phyloP scores from a whole-genome alignment of 2,329 filamentous ascomycete genomes.

The Acephala macrosclerotiorum region DNA sequence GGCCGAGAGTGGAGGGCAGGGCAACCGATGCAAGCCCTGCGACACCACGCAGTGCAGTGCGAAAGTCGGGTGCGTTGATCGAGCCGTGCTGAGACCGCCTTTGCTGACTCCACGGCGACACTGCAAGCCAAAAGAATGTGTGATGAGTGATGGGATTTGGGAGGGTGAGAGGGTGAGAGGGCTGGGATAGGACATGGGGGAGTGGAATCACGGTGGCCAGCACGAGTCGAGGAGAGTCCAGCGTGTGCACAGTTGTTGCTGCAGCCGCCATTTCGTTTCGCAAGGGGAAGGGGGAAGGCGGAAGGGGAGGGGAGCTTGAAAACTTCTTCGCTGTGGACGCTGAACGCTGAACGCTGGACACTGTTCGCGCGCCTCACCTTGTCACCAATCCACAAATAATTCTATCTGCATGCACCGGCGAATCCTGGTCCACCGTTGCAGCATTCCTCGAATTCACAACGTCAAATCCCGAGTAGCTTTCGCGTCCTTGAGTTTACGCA shows the following conservation, averaged over 20 bases:
- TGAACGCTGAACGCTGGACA: not conserved
- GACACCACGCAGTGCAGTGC: not conserved
- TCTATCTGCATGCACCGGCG: constrained; percentile 16
- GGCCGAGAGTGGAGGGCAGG: constrained; percentile 20
- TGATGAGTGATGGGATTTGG: not conserved
- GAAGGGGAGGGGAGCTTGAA: not conserved
- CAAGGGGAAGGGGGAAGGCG: not conserved
- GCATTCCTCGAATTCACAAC: not conserved
- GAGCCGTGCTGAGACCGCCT: not conserved
- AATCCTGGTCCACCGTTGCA: not conserved
- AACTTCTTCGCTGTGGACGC: not conserved
- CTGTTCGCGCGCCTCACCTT: not conserved
- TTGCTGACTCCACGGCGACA: constrained; percentile 9
- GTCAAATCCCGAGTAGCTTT: not conserved
- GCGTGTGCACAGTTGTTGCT: not conserved
- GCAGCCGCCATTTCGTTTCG: not conserved
- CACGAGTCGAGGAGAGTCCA: not conserved
- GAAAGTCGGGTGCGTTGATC: not conserved
- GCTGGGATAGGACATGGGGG: constrained; percentile 8
- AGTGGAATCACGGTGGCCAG: constrained; percentile 3
- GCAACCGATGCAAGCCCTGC: not conserved
- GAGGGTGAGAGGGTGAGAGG: no score
- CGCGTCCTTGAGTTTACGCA: not conserved
- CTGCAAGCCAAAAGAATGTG: not conserved
- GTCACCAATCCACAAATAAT: constrained; percentile 22